Percentiles rank a stretch among this genome's conserved stretches.
These are phyloP conservation scores for Shiraia sp. DNA, from an alignment of 2,329 filamentous ascomycete species.

Conservation along the genomic window DNA sequence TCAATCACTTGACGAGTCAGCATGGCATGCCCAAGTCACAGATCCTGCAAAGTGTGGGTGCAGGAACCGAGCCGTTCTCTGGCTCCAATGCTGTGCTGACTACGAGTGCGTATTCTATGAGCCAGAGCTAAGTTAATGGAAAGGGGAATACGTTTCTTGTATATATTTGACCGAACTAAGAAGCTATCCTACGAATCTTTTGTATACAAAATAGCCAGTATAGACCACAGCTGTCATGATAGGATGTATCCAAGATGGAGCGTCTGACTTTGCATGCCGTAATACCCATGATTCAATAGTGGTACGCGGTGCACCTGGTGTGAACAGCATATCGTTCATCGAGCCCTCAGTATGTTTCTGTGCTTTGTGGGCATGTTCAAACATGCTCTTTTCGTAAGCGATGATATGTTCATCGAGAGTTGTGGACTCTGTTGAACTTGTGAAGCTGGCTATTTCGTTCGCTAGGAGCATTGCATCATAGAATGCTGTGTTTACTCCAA, in stretches of 20 bases:
- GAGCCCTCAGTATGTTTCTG: constrained; percentile 48
- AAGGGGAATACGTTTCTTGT: neutral
- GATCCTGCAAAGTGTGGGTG: constrained; percentile 58
- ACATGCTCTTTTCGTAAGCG: constrained; percentile 46
- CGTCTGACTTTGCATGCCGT: constrained; percentile 15
- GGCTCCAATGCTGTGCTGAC: constrained; percentile 54
- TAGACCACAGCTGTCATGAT: constrained; percentile 18
- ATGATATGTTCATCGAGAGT: constrained; percentile 31
- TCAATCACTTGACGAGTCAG: constrained; percentile 57
- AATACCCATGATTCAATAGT: constrained; percentile 47
- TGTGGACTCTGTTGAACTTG: constrained; percentile 3
- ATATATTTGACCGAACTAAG: neutral
- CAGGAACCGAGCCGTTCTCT: constrained; percentile 62
- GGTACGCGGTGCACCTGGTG: constrained; percentile 49
- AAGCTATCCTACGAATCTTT: constrained; percentile 17
- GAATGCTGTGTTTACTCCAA: constrained; percentile 46
- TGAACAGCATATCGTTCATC: constrained; percentile 55
- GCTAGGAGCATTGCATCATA: constrained; percentile 42
- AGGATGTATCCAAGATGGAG: constrained; percentile 19
- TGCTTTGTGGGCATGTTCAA: constrained; percentile 38
- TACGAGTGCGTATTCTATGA: constrained; percentile 45
- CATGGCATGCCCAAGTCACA: constrained; percentile 55
- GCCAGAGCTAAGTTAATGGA: constrained; percentile 18
- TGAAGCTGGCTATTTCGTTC: constrained; percentile 35
- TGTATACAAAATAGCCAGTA: constrained; percentile 21